These are phyloP conservation scores for Raddia guianensis DNA, from an alignment of 176 grass and related monocot genomes.

Conservation along the genomic window DNA sequence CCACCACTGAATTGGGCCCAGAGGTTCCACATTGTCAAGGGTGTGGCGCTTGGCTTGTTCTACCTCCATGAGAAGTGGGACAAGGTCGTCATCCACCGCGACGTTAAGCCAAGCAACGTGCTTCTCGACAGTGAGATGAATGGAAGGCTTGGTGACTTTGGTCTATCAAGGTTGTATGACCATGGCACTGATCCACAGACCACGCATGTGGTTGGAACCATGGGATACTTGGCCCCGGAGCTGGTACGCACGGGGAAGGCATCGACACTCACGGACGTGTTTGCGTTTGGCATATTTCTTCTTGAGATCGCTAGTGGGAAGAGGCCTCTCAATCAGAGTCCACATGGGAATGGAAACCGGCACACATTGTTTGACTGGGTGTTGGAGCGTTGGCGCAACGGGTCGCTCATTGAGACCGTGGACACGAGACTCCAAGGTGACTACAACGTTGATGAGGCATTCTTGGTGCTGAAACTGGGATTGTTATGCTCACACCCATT, in stretches of 20 bases:
- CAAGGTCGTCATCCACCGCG: constrained; percentile 42
- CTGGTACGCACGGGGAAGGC: constrained; percentile 35
- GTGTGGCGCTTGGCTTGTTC: constrained; percentile 20
- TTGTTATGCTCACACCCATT: constrained; percentile 43
- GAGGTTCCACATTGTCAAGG: constrained; percentile 24
- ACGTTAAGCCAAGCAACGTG: constrained; percentile 39
- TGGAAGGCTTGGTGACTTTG: constrained; percentile 41
- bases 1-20: neutral
- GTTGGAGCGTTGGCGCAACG: constrained; percentile 13
- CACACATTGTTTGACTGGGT: constrained; percentile 34
- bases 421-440: constrained; percentile 13
- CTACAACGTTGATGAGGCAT: constrained; percentile 10
- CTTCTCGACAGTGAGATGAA: constrained; percentile 42
- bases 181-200: constrained; percentile 33
- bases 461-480: constrained; percentile 21
- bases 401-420: neutral
- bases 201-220: constrained; percentile 42
- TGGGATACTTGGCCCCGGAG: constrained; percentile 44
- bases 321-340: constrained; percentile 16
- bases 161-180: constrained; percentile 44
- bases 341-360: neutral
- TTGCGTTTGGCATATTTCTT: constrained; percentile 39
- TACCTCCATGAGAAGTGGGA: constrained; percentile 53
- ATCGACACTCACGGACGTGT: constrained; percentile 16
- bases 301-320: constrained; percentile 33